phyloP scores from a whole-genome alignment of 805 yeast species.

The Nakazawaea anatomiae region DNA sequence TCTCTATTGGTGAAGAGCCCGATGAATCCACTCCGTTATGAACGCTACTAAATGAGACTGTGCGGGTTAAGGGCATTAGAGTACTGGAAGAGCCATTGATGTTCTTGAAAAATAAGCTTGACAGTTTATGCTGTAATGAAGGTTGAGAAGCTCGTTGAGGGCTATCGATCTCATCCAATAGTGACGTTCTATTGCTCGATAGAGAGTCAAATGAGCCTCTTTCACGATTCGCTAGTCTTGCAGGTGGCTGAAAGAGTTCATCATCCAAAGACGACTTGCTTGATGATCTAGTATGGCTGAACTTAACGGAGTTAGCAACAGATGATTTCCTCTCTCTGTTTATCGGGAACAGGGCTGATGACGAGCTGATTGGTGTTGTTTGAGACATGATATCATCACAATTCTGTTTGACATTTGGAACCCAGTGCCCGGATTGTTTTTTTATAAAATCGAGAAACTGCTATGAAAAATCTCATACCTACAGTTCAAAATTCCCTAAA shows the following conservation, averaged over 20 bases:
- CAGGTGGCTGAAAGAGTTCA: slow-evolving; percentile 3
- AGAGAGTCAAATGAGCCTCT: slow-evolving; percentile 7
- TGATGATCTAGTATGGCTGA: slow-evolving; percentile 10
- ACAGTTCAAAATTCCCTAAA: no score
- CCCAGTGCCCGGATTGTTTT: not conserved
- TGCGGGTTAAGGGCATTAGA: slow-evolving; percentile 17
- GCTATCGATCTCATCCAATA: slow-evolving; percentile 5
- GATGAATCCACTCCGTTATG: slow-evolving; percentile 13
- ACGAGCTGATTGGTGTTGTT: not conserved
- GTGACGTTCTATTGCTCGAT: not conserved
- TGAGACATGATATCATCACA: slow-evolving; percentile 3
- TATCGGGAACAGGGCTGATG: not conserved
- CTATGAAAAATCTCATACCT: no score
- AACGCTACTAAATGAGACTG: slow-evolving; percentile 15
- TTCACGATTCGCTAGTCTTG: not conserved
- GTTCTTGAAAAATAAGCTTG: slow-evolving; percentile 6
- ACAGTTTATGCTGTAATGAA: slow-evolving; percentile 6
- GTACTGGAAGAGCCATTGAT: slow-evolving; percentile 15
- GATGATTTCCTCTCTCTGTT: slow-evolving; percentile 6
- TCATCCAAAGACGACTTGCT: slow-evolving; percentile 8
- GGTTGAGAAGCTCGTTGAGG: not conserved
- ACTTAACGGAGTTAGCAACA: slow-evolving; percentile 11
- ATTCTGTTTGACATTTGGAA: not conserved
- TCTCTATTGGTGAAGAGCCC: slow-evolving; percentile 1
- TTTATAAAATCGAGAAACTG: not conserved